Conservation (phyloP, 129 eudicot species). For the Chrysanthemum makinoi region DNA sequence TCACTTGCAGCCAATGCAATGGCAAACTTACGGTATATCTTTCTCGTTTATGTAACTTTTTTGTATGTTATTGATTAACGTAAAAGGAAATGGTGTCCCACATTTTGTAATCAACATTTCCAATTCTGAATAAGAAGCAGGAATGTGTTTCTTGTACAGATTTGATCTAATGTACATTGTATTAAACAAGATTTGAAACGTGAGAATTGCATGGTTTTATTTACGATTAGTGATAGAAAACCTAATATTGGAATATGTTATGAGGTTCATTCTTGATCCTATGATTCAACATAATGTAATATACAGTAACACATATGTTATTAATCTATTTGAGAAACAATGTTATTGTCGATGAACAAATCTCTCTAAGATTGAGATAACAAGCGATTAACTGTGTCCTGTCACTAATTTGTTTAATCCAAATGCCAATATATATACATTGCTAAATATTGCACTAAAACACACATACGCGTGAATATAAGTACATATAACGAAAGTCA, state of each 20-base stretch:
- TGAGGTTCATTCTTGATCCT: not conserved
- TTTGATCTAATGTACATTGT: not conserved
- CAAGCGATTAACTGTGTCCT: not conserved
- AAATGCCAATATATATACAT: not conserved
- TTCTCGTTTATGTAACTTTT: not conserved
- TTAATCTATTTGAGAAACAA: not conserved
- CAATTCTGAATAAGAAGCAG: not conserved
- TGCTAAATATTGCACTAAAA: not conserved
- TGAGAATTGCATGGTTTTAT: not conserved
- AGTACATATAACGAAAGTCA: not conserved
- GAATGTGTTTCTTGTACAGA: not conserved
- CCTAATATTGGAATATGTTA: not conserved
- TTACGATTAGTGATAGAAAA: not conserved
- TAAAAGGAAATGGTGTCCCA: not conserved
- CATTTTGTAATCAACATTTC: not conserved
- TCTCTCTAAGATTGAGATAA: not conserved
- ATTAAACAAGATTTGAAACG: not conserved
- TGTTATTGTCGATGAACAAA: not conserved
- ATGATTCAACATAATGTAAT: not conserved
- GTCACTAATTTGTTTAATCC: not conserved
- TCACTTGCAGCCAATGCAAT: slow-evolving; percentile 79
- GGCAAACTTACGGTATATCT: slow-evolving; percentile 65
- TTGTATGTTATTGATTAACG: not conserved
- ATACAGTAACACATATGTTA: too few relatives aligned
- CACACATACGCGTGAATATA: not conserved